Evolutionary conservation across 257 asterid species (phyloP).

Genomic region (Forsythia viridissima): DNA sequence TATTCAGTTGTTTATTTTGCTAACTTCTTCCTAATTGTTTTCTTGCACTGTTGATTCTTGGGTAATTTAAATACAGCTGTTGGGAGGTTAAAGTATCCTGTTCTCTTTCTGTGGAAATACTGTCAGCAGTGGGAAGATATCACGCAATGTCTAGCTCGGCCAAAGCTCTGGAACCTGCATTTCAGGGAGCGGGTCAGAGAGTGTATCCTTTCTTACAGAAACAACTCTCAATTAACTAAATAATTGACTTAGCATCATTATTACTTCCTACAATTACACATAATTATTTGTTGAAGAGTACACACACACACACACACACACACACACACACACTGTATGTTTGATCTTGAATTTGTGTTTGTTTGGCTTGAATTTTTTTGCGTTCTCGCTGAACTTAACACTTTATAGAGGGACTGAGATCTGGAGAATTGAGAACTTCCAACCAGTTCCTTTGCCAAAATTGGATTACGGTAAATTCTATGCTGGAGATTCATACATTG

Average conservation of each 20-base stretch:
- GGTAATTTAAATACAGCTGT: slow-evolving; percentile 19
- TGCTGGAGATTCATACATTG: slow-evolving; percentile 85
- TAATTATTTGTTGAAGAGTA: neutral
- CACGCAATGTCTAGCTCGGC: slow-evolving; percentile 60
- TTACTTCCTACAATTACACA: neutral
- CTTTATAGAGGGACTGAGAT: slow-evolving; percentile 78
- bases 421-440: slow-evolving; percentile 95
- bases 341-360: slow-evolving; percentile 1
- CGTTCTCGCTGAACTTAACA: slow-evolving; percentile 48
- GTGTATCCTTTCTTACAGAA: slow-evolving; percentile 61
- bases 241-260: neutral
- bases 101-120: slow-evolving; percentile 25
- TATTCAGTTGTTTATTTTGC: neutral
- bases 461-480: slow-evolving; percentile 88
- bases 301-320: neutral
- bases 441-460: slow-evolving; percentile 89
- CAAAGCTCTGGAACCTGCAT: slow-evolving; percentile 90
- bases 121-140: slow-evolving; percentile 22
- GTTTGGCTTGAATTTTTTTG: neutral
- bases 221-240: slow-evolving; percentile 14
- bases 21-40: slow-evolving; percentile 19
- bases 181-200: slow-evolving; percentile 89
- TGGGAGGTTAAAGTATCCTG: slow-evolving; percentile 29
- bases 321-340: neutral
- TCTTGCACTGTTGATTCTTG: slow-evolving; percentile 28